These are phyloP conservation scores for Debaryomyces maramus DNA, from an alignment of 805 yeast genomes.

Conservation along the genomic window DNA sequence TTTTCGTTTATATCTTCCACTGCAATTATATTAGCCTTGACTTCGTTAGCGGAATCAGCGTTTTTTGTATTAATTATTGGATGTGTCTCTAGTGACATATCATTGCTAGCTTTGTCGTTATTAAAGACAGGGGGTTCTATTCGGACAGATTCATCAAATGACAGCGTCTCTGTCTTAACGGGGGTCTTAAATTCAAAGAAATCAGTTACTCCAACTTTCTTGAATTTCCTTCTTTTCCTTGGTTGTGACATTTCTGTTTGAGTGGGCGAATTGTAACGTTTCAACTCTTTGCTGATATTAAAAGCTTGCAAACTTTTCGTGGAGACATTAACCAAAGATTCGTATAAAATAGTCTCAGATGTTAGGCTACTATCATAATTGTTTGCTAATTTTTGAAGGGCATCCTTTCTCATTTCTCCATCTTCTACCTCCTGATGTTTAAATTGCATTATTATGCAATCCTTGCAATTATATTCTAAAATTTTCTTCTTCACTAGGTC, in stretches of 20 bases:
- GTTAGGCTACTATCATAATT: background rate
- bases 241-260: background rate
- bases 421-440: background rate
- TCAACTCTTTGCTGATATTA: conserved; percentile 3
- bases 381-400: background rate
- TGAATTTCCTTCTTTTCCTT: conserved; percentile 32
- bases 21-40: no score
- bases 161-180: background rate
- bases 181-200: conserved; percentile 29
- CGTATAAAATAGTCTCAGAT: conserved; percentile 8
- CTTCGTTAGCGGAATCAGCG: no score
- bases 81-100: no score
- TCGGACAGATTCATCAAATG: background rate
- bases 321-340: conserved; percentile 9
- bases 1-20: no score
- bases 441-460: conserved; percentile 3
- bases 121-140: no score
- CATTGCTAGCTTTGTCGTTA: no score
- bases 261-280: conserved; percentile 1
- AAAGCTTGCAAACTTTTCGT: conserved; percentile 3
- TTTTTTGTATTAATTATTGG: no score
- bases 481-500: conserved; percentile 4
- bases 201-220: conserved; percentile 32
- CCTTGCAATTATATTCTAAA: background rate
- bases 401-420: background rate